Evolutionary conservation across 495 filamentous ascomycete species (phyloP).

Genomic region (Aspergillus asperescens): DNA sequence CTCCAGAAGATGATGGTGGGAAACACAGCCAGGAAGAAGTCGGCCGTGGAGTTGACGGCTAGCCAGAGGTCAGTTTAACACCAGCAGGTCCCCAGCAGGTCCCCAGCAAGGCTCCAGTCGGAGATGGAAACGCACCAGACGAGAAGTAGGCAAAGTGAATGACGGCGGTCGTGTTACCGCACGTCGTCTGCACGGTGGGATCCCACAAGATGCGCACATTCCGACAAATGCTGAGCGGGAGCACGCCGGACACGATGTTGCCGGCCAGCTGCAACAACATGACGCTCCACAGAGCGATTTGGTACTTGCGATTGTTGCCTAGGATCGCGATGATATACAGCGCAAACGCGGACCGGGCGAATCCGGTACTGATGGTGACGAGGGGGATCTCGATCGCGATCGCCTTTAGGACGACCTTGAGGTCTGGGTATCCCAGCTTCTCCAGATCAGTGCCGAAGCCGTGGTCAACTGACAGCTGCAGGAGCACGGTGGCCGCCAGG

Average conservation of each 20-base stretch:
- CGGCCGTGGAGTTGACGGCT: conserved; percentile 40
- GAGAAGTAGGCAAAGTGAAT: conserved; percentile 34
- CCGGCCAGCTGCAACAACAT: conserved; percentile 25
- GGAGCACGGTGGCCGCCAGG: conserved; percentile 25
- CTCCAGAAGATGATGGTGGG: conserved; percentile 43
- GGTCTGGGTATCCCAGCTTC: conserved; percentile 9
- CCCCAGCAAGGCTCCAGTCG: not conserved
- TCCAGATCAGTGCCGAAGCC: conserved; percentile 28
- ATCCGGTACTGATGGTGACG: conserved; percentile 31
- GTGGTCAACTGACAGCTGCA: conserved; percentile 25
- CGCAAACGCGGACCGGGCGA: conserved; percentile 31
- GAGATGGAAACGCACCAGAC: conserved; percentile 22
- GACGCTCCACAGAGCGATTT: conserved; percentile 25
- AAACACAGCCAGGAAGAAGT: conserved; percentile 40
- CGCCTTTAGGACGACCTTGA: conserved; percentile 24
- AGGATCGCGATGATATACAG: conserved; percentile 32
- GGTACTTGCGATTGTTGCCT: conserved; percentile 24
- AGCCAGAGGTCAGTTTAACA: too few relatives aligned
- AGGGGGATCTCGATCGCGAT: conserved; percentile 31
- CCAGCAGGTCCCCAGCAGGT: too few relatives aligned
- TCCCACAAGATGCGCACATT: conserved; percentile 27
- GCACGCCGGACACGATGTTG: conserved; percentile 28
- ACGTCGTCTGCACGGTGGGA: conserved; percentile 22
- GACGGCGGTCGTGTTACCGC: conserved; percentile 20
- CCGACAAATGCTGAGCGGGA: conserved; percentile 29